Evolutionary conservation across 305 asterid species (phyloP), one percentile per base, ranked within the genome.

Genomic region (Nicotiana rustica): DNA sequence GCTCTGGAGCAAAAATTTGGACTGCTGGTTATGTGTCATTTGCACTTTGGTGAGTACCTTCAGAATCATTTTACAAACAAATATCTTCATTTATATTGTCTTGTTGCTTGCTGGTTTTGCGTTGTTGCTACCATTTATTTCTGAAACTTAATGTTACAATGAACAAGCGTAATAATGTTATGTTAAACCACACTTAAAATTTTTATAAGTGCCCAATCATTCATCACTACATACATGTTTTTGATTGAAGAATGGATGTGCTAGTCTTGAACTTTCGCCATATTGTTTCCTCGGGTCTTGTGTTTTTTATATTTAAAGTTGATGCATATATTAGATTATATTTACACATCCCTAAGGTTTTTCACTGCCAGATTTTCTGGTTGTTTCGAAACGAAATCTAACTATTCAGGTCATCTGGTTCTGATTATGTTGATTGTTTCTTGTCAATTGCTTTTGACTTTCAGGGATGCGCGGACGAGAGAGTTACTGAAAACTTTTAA

Each of bases 381-480:
- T 14, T 55, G 49, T 76, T 76, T 38, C 13, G 25, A 29, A 55
- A 76, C 31, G 66, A 76, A 29, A 55, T 29, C 49, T 55, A 15
- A 52, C 56, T 52, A 67, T 49, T 55, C 29, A 76, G 29, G 17
- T 76, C 49, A 76, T 55, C 80, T 76, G 66, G 31, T 76, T 76
- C 47, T 15, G 65, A 76, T 76, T 59, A 29, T 76, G 80, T 52
- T 15, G 66, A 29, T 85, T 17, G 31, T 70, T 85, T 85, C 59
- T 84, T 82, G 29, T 55, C 66, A 76, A 60, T 79, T 85, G 44
- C 29, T 33, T 82, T 84, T 62, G 61, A 44, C 87, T 7, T 70
- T 80, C 89, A 96, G 99, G 99, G 97, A 96, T 91, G 94, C 98
- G 80, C 94, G 94, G 66, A 92, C 95, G 55, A 81, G 92, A 88